Evolutionary conservation across 768 basidiomycete species (phyloP), one percentile per base, ranked within the genome.

Genomic region (Termitomyces bulborhizus): DNA sequence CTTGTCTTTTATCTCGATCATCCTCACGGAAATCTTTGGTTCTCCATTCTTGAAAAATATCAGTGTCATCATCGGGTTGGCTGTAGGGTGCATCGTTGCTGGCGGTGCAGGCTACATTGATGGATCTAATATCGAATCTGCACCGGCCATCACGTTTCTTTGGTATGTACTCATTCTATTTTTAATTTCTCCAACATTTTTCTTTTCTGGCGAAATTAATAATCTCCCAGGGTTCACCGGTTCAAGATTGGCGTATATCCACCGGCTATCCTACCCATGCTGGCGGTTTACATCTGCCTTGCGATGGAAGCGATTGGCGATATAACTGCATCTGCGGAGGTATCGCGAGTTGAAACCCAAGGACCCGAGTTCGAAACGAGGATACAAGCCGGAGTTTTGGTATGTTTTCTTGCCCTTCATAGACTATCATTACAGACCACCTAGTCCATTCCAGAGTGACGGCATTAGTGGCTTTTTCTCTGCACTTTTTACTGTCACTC

Each of bases 261-360:
- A 1, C 87, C 90, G 73, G 86, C 76, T 4, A 77, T 78, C 32
- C 57, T 79, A 26, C 77, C 77, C 1, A 79, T 71, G 72, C 57
- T 75, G 31, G 71, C 73, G 26, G 71, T 73, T 6, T 73, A 73
- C 58, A 55, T 90, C 5, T 88, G 88, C 0, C 66, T 83, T 0
- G 80, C 85, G 0, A 88, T 93, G 85, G 91, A 93, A 69, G 85
- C 88, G 6, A 92, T 90, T 50, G 90, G 90, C 3, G 91, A 93
- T 61, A 82, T 89, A 60, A 88, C 90, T 1, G 88, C 90, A 0
- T 86, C 86, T 11, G 85, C 86, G 1, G 92, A 94, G 67, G 88
- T 90, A 12, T 92, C 89, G 1, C 81, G 82, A 9, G 74, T 88
- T n/a, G 69, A 76, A 8, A 88, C 93, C 27, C 78, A 82, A 24